Conservation (phyloP, 768 basidiomycete genomes). For the Russula earlei region DNA sequence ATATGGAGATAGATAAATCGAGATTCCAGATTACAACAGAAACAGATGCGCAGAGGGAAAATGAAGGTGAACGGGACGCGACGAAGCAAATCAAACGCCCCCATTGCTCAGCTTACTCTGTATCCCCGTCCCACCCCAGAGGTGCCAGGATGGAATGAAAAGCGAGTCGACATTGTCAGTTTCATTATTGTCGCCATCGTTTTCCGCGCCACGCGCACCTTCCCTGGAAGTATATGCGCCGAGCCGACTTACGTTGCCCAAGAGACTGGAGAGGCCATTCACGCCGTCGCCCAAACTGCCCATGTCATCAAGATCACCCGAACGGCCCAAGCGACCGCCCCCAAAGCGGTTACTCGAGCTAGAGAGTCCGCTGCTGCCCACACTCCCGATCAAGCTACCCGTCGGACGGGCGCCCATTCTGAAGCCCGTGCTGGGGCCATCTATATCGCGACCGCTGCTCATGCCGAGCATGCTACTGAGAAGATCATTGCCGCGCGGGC, state of each 20-base stretch:
- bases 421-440: neutral
- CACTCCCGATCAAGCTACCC: too few species aligned
- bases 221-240: neutral
- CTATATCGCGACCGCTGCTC: neutral
- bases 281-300: neutral
- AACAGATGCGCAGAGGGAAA: too few species aligned
- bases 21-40: too few species aligned
- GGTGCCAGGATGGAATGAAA: neutral
- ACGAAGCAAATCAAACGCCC: neutral
- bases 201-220: neutral
- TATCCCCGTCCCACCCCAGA: conserved; percentile 12
- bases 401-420: too few species aligned
- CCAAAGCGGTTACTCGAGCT: too few species aligned
- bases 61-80: too few species aligned
- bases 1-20: too few species aligned
- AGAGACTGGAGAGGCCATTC: neutral
- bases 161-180: neutral
- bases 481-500: neutral
- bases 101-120: neutral
- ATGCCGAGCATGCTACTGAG: neutral
- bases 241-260: neutral
- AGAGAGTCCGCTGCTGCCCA: too few species aligned
- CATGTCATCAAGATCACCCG: too few species aligned
- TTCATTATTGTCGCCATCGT: neutral
- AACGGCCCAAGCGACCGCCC: too few species aligned